Evolutionary conservation across 2,329 filamentous ascomycete species (phyloP), one percentile per base, ranked within the genome.

Genomic region (Xylaria sp.): DNA sequence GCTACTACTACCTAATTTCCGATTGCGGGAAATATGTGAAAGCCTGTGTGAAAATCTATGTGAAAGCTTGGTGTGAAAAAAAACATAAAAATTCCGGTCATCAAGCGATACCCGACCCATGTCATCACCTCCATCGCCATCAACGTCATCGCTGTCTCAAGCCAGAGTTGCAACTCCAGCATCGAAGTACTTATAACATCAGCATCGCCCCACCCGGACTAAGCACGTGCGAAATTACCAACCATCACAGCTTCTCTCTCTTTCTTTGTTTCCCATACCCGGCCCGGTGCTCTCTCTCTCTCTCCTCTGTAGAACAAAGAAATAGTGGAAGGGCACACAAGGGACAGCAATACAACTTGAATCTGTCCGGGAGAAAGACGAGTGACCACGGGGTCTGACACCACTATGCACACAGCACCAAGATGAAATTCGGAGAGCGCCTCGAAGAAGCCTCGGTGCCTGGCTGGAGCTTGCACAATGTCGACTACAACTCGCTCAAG

Each of bases 401-500:
- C 41, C 52, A 55, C 43, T 61, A 69, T 67, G 62, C 69, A 32
- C 60, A 65, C 36, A 61, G 61, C 50, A 50, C 56, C 53, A 70
- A 53, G 34, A 93, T 93, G 91, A 93, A 93, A 84, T 93, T 91
- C 86, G 91, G 91, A 70, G 85, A 92, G 72, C 90, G 89, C 69
- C 85, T 96, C 69, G 88, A 90, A 77, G 86, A 88, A 80, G 87
- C 92, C 78, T 94, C 92, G 55, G 92, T 94, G 76, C 92, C 92
- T 71, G 89, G 91, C 87, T 96, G 92, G 92, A 91, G 87, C 75
- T 85, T 93, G 72, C 91, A 94, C 78, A 96, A 97, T 80, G 89
- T 97, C 80, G 93, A 96, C 79, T 97, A 97, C 84, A 93, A 95
- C 78, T 91, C 92, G 57, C 86, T 97, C 71, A 97, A 97, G 80